phyloP scores from a whole-genome alignment of 352 stramenopile genomes.

The Thraustochytrium striatum region DNA sequence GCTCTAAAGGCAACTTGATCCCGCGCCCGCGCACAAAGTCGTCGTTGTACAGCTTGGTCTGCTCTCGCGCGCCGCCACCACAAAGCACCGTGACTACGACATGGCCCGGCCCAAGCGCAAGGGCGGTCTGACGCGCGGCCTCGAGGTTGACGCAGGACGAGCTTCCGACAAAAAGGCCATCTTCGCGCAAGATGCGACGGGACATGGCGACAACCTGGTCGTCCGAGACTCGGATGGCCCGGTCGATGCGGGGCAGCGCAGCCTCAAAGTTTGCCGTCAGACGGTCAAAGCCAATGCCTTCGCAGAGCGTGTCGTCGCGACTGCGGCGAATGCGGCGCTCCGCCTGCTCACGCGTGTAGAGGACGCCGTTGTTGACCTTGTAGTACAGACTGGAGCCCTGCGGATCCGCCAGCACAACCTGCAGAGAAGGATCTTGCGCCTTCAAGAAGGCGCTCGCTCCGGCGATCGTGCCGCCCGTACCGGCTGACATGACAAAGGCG shows the following conservation, averaged over 20 bases:
- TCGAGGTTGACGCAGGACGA: slow-evolving; percentile 75
- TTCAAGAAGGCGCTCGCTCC: slow-evolving; percentile 89
- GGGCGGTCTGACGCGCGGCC: slow-evolving; percentile 62
- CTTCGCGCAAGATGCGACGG: slow-evolving; percentile 86
- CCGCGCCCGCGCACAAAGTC: slow-evolving; percentile 62
- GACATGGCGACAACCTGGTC: slow-evolving; percentile 95
- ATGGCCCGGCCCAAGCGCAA: slow-evolving; percentile 53
- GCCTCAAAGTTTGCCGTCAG: slow-evolving; percentile 91
- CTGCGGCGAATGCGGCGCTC: slow-evolving; percentile 84
- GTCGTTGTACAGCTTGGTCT: slow-evolving; percentile 73
- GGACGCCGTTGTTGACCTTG: slow-evolving; percentile 88
- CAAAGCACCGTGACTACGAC: slow-evolving; percentile 77
- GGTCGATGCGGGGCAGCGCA: slow-evolving; percentile 69
- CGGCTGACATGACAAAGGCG: slow-evolving; percentile 95
- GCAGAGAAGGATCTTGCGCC: slow-evolving; percentile 68
- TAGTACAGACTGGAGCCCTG: slow-evolving; percentile 93
- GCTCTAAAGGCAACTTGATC: slow-evolving; percentile 57
- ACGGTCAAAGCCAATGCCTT: slow-evolving; percentile 95
- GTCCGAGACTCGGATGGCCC: slow-evolving; percentile 80
- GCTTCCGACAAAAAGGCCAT: slow-evolving; percentile 83
- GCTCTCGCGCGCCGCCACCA: slow-evolving; percentile 67
- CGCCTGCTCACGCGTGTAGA: slow-evolving; percentile 86
- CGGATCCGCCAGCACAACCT: slow-evolving; percentile 90
- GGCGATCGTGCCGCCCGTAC: slow-evolving; percentile 94
- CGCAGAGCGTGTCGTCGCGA: slow-evolving; percentile 93